Conservation (phyloP, 371 early-diverging fungal species). For the Capillidium rhysosporum region DNA sequence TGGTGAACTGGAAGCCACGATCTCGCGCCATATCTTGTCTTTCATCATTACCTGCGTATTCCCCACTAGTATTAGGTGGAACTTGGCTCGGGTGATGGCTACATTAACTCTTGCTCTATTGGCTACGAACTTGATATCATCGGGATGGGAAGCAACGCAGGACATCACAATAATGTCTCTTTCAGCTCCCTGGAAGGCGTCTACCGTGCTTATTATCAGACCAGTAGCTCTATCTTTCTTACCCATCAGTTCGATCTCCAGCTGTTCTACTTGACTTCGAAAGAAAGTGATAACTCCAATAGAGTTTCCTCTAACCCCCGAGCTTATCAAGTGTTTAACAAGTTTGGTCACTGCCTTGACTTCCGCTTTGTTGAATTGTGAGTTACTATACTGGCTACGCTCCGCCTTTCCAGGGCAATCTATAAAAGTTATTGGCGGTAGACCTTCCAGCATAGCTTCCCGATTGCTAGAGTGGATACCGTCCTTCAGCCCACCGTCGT, state of each 20-base stretch:
- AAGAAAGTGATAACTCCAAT: conserved; percentile 42
- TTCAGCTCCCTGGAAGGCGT: conserved; percentile 74
- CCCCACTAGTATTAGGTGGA: conserved; percentile 13
- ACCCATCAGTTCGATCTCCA: conserved; percentile 11
- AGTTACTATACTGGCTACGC: conserved; percentile 10
- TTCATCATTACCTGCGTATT: not conserved
- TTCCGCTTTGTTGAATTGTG: conserved; percentile 29
- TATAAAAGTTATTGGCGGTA: conserved; percentile 42
- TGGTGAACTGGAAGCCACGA: too few species aligned
- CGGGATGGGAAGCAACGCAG: conserved; percentile 31
- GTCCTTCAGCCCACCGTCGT: conserved; percentile 28
- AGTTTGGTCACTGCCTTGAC: conserved; percentile 16
- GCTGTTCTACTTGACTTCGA: conserved; percentile 20
- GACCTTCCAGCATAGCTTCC: conserved; percentile 19
- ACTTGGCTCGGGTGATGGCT: conserved; percentile 24
- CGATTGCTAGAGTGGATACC: conserved; percentile 23
- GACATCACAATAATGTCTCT: conserved; percentile 52
- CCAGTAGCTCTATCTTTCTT: conserved; percentile 12
- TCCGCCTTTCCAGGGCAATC: conserved; percentile 13
- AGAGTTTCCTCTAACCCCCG: conserved; percentile 13
- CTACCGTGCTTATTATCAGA: conserved; percentile 34
- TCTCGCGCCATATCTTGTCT: too few species aligned
- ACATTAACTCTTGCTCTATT: conserved; percentile 27
- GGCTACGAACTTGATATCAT: conserved; percentile 19
- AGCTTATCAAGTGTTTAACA: conserved; percentile 14